Conservation (phyloP, 345 rosid species). For the Lumnitzera littorea region DNA sequence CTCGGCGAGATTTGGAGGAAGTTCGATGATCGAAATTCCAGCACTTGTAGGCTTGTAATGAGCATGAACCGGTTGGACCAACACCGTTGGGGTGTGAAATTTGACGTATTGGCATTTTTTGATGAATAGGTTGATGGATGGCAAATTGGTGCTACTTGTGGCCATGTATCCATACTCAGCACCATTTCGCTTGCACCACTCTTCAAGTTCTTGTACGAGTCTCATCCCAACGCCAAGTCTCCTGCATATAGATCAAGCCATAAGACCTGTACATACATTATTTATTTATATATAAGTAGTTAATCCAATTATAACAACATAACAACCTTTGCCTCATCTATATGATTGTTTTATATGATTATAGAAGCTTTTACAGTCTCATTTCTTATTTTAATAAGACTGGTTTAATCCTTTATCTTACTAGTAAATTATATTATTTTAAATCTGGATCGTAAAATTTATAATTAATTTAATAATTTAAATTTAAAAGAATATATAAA, state of each 20-base stretch:
- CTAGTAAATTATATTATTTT: too few species aligned
- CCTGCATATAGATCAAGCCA: slow-evolving; percentile 24
- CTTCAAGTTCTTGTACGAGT: slow-evolving; percentile 46
- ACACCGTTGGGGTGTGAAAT: slow-evolving; percentile 45
- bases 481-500: too few species aligned
- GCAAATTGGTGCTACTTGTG: slow-evolving; percentile 50
- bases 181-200: slow-evolving; percentile 57
- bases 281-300: too few species aligned
- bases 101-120: slow-evolving; percentile 40
- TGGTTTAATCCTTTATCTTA: too few species aligned
- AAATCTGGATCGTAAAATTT: too few species aligned
- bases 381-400: too few species aligned
- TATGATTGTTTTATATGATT: too few species aligned
- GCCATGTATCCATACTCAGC: slow-evolving; percentile 72
- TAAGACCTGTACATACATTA: too few species aligned
- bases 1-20: slow-evolving; percentile 26
- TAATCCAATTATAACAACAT: too few species aligned
- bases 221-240: slow-evolving; percentile 58
- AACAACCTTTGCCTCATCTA: too few species aligned
- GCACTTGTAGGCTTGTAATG: slow-evolving; percentile 35
- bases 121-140: slow-evolving; percentile 67
- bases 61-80: slow-evolving; percentile 75
- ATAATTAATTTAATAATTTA: too few species aligned
- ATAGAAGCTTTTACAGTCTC: too few species aligned
- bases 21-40: slow-evolving; percentile 22